phyloP scores from a whole-genome alignment of 1,284 basidiomycete genomes.

The Filobasidium uniguttulatum region DNA sequence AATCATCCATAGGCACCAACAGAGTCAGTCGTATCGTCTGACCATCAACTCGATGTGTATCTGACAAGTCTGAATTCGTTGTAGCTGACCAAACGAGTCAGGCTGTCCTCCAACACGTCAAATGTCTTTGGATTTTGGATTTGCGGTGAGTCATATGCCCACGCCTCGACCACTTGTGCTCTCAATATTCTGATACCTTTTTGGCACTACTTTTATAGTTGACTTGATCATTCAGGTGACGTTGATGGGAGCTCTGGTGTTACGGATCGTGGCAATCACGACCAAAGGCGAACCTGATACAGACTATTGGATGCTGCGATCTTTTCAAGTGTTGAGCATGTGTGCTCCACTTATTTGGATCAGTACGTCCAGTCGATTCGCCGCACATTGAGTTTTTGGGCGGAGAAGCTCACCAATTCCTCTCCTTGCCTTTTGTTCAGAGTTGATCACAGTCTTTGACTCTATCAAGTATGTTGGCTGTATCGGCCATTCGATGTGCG shows the following conservation, averaged over 20 bases:
- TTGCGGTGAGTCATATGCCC: constrained; percentile 17
- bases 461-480: constrained; percentile 20
- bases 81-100: constrained; percentile 21
- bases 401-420: constrained; percentile 10
- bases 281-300: constrained; percentile 36
- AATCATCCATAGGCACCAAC: constrained; percentile 3
- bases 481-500: not conserved
- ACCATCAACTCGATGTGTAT: not conserved
- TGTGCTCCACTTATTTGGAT: constrained; percentile 81
- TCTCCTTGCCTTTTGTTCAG: constrained; percentile 33
- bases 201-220: constrained; percentile 34
- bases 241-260: constrained; percentile 54
- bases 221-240: constrained; percentile 58
- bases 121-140: constrained; percentile 22
- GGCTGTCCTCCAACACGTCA: constrained; percentile 24
- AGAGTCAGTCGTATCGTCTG: not conserved
- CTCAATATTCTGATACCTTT: constrained; percentile 25
- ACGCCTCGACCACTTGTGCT: constrained; percentile 49
- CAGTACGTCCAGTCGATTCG: constrained; percentile 44
- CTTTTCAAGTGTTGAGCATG: constrained; percentile 76
- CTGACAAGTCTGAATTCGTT: not conserved
- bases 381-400: not conserved
- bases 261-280: constrained; percentile 55
- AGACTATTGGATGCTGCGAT: constrained; percentile 45
- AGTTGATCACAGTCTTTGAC: constrained; percentile 63